Conservation (phyloP, 805 yeast species). For the Clavispora fructus region DNA sequence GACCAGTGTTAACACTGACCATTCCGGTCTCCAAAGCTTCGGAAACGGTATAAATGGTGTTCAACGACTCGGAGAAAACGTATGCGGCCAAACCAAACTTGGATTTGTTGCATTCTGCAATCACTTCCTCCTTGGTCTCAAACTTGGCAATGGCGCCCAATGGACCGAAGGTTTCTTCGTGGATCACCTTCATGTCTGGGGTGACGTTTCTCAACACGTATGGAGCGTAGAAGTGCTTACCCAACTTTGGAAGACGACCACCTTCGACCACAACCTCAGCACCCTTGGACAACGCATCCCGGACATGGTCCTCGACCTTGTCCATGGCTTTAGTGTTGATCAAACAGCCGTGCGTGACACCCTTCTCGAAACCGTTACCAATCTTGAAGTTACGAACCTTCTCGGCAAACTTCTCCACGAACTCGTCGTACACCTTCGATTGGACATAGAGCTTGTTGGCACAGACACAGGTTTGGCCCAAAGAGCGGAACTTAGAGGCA, state of each 20-base stretch:
- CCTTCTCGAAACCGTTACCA: constrained; percentile 52
- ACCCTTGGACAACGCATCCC: constrained; percentile 52
- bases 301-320: constrained; percentile 50
- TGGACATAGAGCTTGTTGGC: constrained; percentile 72
- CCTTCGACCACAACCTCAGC: constrained; percentile 49
- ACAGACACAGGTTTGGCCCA: constrained; percentile 81
- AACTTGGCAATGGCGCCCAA: constrained; percentile 54
- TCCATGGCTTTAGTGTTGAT: constrained; percentile 46
- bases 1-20: constrained; percentile 78
- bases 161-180: constrained; percentile 66
- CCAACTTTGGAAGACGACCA: constrained; percentile 45
- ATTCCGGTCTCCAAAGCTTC: constrained; percentile 72
- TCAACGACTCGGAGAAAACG: constrained; percentile 48
- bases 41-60: constrained; percentile 46
- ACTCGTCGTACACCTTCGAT: constrained; percentile 56
- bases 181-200: constrained; percentile 43
- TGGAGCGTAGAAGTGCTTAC: constrained; percentile 51
- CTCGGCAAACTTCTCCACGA: constrained; percentile 44
- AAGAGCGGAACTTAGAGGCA: constrained; percentile 64
- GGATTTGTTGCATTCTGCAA: constrained; percentile 49
- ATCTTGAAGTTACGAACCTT: constrained; percentile 39
- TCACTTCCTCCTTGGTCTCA: constrained; percentile 49
- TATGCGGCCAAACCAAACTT: constrained; percentile 57
- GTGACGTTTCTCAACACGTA: constrained; percentile 50
- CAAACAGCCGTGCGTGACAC: constrained; percentile 52